These are phyloP conservation scores for Amanita pallidorosea DNA, from an alignment of 768 basidiomycete species.

Conservation along the genomic window DNA sequence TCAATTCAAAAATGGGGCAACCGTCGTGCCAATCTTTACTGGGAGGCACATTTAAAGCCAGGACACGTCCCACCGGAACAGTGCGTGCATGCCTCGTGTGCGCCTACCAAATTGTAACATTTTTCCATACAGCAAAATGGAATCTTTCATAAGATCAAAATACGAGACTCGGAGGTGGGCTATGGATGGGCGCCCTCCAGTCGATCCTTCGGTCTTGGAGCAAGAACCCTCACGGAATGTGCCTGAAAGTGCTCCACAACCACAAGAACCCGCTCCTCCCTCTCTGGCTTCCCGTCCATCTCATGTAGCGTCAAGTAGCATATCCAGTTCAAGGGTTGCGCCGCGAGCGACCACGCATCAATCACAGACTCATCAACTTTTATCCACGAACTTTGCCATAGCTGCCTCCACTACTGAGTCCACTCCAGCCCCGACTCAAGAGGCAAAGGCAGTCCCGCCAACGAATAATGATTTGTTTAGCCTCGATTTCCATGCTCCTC, in stretches of 20 bases:
- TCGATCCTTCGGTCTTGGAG: constrained; percentile 74
- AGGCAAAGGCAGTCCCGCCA: constrained; percentile 21
- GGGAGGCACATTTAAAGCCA: constrained; percentile 90
- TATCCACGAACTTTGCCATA: constrained; percentile 30
- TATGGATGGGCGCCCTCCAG: constrained; percentile 74
- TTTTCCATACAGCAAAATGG: constrained; percentile 72
- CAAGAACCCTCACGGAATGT: constrained; percentile 15
- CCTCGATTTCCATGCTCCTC: constrained; percentile 68
- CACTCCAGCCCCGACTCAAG: background rate
- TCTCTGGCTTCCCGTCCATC: constrained; percentile 15
- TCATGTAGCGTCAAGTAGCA: constrained; percentile 18
- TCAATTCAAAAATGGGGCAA: constrained; percentile 95
- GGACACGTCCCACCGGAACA: constrained; percentile 93
- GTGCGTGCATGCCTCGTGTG: constrained; percentile 37
- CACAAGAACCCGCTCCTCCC: constrained; percentile 13
- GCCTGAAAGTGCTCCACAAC: constrained; percentile 14
- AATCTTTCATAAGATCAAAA: constrained; percentile 93
- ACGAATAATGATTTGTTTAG: constrained; percentile 62
- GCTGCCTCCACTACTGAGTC: constrained; percentile 9
- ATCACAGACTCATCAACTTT: constrained; percentile 44
- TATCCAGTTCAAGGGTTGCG: constrained; percentile 19
- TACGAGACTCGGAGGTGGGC: constrained; percentile 95
- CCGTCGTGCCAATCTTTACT: constrained; percentile 83
- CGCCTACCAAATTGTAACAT: constrained; percentile 1
- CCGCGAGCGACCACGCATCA: constrained; percentile 27